These are phyloP conservation scores for Pyrus hybrid DNA, from an alignment of 331 rosid genomes.

Conservation along the genomic window DNA sequence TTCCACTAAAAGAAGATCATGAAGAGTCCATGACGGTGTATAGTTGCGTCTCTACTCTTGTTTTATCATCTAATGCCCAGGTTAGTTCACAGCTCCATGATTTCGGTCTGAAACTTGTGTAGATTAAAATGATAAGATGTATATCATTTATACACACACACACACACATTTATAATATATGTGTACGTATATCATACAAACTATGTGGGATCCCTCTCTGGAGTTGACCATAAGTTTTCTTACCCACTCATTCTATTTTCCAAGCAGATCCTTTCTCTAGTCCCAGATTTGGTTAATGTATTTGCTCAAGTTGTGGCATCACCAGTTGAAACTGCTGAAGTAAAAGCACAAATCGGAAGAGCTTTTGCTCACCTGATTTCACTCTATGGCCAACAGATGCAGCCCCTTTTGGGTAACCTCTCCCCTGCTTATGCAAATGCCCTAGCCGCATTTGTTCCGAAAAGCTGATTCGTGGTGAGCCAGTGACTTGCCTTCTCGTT, in stretches of 20 bases:
- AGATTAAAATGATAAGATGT: background rate
- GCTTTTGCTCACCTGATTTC: conserved; percentile 82
- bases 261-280: conserved; percentile 73
- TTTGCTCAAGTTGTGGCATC: conserved; percentile 90
- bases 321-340: conserved; percentile 78
- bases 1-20: conserved; percentile 90
- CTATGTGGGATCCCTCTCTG: background rate
- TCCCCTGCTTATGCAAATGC: conserved; percentile 83
- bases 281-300: conserved; percentile 86
- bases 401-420: conserved; percentile 74
- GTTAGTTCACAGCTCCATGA: conserved; percentile 27
- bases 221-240: conserved; percentile 2
- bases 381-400: conserved; percentile 87
- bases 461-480: conserved; percentile 34
- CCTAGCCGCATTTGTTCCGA: conserved; percentile 69
- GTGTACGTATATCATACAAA: background rate
- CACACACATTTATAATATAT: background rate
- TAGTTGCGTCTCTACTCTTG: conserved; percentile 71
- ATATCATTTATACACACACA: background rate
- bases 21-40: conserved; percentile 96
- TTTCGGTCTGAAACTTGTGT: background rate
- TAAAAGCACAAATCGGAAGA: conserved; percentile 75
- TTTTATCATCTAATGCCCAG: conserved; percentile 83
- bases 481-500: background rate
- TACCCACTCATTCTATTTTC: conserved; percentile 21